These are phyloP conservation scores for Galium porrigens DNA, from an alignment of 305 asterid genomes.

Conservation along the genomic window DNA sequence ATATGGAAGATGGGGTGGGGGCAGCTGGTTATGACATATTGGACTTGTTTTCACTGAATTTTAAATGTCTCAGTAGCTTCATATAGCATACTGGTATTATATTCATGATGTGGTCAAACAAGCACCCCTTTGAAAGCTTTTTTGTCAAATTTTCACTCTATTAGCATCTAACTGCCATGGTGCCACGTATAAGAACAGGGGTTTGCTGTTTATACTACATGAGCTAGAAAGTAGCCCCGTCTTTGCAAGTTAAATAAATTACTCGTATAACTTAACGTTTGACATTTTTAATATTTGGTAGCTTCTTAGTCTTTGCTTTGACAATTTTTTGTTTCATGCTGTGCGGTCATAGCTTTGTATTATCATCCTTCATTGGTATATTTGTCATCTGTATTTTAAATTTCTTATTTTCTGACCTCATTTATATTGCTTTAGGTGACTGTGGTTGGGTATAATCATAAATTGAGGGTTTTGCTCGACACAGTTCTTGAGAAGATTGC, in stretches of 20 bases:
- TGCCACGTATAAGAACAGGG: background rate
- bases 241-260: background rate
- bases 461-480: constrained; percentile 60
- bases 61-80: background rate
- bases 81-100: background rate
- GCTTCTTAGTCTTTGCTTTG: background rate
- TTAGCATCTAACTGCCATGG: background rate
- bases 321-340: background rate
- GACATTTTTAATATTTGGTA: background rate
- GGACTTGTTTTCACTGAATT: background rate
- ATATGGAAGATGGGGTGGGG: constrained; percentile 4
- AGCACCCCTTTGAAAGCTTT: background rate
- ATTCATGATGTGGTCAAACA: background rate
- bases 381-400: background rate
- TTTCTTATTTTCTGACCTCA: background rate
- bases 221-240: background rate
- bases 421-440: constrained; percentile 41
- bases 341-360: background rate
- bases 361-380: background rate
- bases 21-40: background rate
- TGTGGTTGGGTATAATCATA: constrained; percentile 72
- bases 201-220: background rate
- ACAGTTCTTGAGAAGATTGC: constrained; percentile 57
- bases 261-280: background rate
- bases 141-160: background rate